Evolutionary conservation across 75 land plant genomes (phyloP).

Genomic region (Cryptomeria japonica): DNA sequence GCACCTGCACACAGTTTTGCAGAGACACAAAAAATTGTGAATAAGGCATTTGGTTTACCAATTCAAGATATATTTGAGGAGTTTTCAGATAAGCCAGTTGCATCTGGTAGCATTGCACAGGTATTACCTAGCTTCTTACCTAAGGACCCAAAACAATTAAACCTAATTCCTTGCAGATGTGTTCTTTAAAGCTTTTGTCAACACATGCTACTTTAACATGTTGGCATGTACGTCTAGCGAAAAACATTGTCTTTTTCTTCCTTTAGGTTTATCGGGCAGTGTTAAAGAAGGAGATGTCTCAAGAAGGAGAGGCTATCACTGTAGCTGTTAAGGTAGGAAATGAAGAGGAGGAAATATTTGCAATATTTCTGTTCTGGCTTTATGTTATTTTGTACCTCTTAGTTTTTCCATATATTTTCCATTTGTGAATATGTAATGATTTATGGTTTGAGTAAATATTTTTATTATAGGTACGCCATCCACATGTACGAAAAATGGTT

Average conservation of each 20-base stretch:
- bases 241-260: not conserved
- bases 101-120: conserved; percentile 77
- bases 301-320: conserved; percentile 39
- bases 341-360: not conserved
- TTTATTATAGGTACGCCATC: conserved; percentile 61
- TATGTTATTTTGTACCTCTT: not conserved
- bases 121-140: conserved; percentile 42
- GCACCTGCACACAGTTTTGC: conserved; percentile 65
- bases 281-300: conserved; percentile 24
- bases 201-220: too few relatives aligned
- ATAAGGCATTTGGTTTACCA: conserved; percentile 59
- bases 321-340: conserved; percentile 63
- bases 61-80: conserved; percentile 63
- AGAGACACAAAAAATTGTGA: conserved; percentile 52
- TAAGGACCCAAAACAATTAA: conserved; percentile 10
- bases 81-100: conserved; percentile 66
- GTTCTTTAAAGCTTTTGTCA: too few relatives aligned
- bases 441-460: not conserved
- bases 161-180: too few relatives aligned
- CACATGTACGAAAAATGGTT: conserved; percentile 74
- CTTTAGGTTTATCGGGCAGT: conserved; percentile 9
- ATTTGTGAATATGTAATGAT: not conserved
- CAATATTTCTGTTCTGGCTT: not conserved
- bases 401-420: not conserved
- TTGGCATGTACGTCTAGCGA: not conserved